Conservation (phyloP, 345 rosid species). For the Melaleuca alternifolia region DNA sequence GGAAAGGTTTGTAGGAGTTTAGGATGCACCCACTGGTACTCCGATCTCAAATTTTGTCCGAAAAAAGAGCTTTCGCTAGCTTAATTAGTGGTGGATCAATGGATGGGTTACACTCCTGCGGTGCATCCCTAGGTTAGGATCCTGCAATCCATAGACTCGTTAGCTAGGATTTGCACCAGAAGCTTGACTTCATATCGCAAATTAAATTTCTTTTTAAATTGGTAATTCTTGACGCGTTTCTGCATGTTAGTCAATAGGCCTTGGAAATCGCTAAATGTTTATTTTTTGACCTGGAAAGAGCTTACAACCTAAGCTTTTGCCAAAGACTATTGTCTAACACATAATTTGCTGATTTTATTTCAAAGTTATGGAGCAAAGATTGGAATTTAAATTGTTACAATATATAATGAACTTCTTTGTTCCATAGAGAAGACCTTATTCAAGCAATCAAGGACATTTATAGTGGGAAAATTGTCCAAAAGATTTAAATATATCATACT, state of each 20-base stretch:
- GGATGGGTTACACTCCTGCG: neutral
- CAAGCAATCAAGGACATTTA: neutral
- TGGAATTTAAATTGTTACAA: too few species aligned
- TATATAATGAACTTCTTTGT: neutral
- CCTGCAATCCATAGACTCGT: neutral
- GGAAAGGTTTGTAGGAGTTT: neutral
- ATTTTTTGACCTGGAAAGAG: neutral
- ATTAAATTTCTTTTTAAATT: neutral
- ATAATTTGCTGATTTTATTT: too few species aligned
- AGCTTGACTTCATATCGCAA: neutral
- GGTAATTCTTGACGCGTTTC: neutral
- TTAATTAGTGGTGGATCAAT: neutral
- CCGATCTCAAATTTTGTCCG: neutral
- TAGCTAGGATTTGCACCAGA: neutral
- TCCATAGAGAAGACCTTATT: neutral
- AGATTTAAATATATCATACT: too few species aligned
- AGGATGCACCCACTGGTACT: neutral
- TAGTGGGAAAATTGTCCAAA: neutral
- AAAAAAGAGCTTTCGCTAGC: neutral
- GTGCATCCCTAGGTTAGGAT: too few species aligned
- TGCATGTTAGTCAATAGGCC: neutral
- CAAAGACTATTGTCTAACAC: too few species aligned
- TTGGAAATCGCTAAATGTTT: neutral
- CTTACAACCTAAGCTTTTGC: neutral
- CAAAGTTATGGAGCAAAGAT: too few species aligned